Evolutionary conservation across 805 yeast species (phyloP).

Genomic region (Spathaspora sp.): DNA sequence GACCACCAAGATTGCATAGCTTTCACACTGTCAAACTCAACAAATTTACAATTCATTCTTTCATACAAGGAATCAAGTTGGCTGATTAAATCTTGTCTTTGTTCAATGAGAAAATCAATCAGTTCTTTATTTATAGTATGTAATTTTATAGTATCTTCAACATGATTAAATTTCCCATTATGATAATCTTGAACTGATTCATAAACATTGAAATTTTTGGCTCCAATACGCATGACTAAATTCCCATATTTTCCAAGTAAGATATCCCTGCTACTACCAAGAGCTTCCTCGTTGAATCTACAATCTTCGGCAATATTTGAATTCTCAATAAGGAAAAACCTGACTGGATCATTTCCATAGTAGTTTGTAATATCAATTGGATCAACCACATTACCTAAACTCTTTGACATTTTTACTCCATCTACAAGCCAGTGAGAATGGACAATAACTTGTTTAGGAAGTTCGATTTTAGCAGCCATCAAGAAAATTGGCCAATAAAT

Average conservation of each 20-base stretch:
- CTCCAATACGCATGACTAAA: slow-evolving; percentile 68
- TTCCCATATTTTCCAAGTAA: slow-evolving; percentile 84
- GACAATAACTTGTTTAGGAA: slow-evolving; percentile 75
- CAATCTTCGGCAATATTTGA: slow-evolving; percentile 76
- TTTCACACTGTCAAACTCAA: slow-evolving; percentile 47
- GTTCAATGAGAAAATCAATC: slow-evolving; percentile 12
- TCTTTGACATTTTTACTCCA: slow-evolving; percentile 92
- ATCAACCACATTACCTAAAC: slow-evolving; percentile 90
- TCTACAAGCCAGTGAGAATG: slow-evolving; percentile 94
- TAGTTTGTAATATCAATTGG: slow-evolving; percentile 62
- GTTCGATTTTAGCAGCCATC: slow-evolving; percentile 70
- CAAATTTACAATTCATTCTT: slow-evolving; percentile 42
- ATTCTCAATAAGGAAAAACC: slow-evolving; percentile 74
- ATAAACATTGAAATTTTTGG: slow-evolving; percentile 58
- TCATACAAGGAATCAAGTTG: slow-evolving; percentile 32
- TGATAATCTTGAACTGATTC: slow-evolving; percentile 35
- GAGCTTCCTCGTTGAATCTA: slow-evolving; percentile 63
- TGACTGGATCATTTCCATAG: slow-evolving; percentile 69
- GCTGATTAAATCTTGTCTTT: slow-evolving; percentile 19
- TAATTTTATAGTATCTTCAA: slow-evolving; percentile 18
- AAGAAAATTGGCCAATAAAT: slow-evolving; percentile 92
- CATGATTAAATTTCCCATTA: slow-evolving; percentile 16
- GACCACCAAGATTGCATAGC: slow-evolving; percentile 61
- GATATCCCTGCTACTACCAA: slow-evolving; percentile 53
- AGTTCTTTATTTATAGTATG: slow-evolving; percentile 9